Evolutionary conservation across 2,329 filamentous ascomycete species (phyloP).

Genomic region (Myriosclerotinia duriaeana): DNA sequence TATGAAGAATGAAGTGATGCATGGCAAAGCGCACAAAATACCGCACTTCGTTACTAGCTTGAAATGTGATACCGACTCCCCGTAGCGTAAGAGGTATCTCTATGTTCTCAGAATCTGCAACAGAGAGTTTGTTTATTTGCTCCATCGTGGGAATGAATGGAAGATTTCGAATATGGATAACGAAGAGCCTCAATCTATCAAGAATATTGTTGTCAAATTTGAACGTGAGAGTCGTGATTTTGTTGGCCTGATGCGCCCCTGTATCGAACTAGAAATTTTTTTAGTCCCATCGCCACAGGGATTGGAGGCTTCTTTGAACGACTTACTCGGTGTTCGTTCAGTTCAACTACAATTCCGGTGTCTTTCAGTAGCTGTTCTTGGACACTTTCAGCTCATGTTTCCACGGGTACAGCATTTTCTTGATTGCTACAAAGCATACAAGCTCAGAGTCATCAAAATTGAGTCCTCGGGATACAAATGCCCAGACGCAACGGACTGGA

Average conservation of each 20-base stretch:
- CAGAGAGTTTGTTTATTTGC: neutral
- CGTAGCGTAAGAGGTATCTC: neutral
- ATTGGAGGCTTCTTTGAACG: neutral
- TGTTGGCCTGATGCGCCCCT: too few species aligned
- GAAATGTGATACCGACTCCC: neutral
- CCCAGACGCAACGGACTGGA: too few species aligned
- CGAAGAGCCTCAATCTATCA: neutral
- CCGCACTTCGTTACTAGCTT: neutral
- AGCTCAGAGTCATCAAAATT: neutral
- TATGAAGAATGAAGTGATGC: neutral
- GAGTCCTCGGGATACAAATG: neutral
- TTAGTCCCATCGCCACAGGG: neutral
- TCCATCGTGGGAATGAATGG: neutral
- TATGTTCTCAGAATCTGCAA: neutral
- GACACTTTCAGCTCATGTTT: too few species aligned
- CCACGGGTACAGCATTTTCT: neutral
- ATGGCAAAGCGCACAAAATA: neutral
- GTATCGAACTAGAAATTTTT: fast-evolving
- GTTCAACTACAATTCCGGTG: neutral
- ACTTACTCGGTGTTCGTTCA: neutral
- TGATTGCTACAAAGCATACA: neutral
- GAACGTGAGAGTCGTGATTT: too few species aligned
- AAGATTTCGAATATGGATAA: neutral
- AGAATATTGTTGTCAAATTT: neutral
- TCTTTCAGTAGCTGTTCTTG: too few species aligned